A percentile compares a stretch with the other conserved stretches of the same genome.
Evolutionary conservation across 768 basidiomycete species (phyloP).

Genomic region (Auriscalpium microsporum): DNA sequence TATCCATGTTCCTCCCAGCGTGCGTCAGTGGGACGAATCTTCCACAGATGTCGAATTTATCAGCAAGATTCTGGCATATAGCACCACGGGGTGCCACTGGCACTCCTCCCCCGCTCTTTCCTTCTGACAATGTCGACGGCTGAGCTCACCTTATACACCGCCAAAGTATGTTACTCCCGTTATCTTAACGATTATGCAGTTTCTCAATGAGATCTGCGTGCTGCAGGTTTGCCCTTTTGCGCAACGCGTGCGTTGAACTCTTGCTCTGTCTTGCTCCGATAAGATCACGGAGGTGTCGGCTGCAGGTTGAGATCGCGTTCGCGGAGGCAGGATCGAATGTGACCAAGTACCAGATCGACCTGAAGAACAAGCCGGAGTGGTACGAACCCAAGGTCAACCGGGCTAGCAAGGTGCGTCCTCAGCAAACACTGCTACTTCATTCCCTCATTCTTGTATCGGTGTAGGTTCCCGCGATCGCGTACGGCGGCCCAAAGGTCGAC

Average conservation of each 20-base stretch:
- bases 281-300: background rate
- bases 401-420: constrained; percentile 44
- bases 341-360: constrained; percentile 44
- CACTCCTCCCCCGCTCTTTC: no score
- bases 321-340: constrained; percentile 41
- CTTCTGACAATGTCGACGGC: no score
- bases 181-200: background rate
- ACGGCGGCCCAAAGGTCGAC: constrained; percentile 48
- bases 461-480: constrained; percentile 50
- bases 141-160: constrained; percentile 32
- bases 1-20: no score
- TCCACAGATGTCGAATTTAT: no score
- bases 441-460: no score
- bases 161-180: constrained; percentile 2
- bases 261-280: no score
- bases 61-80: no score
- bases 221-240: constrained; percentile 44
- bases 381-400: constrained; percentile 53
- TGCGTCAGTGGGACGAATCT: no score
- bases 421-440: no score
- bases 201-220: background rate
- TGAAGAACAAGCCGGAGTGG: constrained; percentile 61
- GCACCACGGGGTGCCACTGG: no score
- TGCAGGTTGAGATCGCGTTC: constrained; percentile 48
- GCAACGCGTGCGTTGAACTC: constrained; percentile 32